phyloP scores from a whole-genome alignment of 2,329 filamentous ascomycete species.

The Domatiomyces globalis region DNA sequence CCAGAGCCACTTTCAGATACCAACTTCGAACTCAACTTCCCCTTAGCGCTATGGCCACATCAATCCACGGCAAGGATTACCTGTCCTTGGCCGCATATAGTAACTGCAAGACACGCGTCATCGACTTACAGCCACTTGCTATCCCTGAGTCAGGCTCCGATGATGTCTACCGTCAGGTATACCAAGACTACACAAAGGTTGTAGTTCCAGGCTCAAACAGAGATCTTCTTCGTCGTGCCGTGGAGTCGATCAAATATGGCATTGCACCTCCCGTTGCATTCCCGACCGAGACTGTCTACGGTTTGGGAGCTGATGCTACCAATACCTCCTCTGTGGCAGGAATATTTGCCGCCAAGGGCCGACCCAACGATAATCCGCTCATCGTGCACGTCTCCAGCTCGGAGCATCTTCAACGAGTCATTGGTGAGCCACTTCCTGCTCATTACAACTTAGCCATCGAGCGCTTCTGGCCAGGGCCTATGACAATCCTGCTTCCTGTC shows the following conservation, averaged over 20 bases:
- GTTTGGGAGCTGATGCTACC: conserved; percentile 89
- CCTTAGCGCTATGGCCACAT: conserved; percentile 5
- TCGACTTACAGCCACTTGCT: conserved; percentile 9
- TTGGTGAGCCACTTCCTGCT: conserved; percentile 40
- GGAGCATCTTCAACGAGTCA: conserved; percentile 14
- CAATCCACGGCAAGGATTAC: conserved; percentile 2
- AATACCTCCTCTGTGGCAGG: conserved; percentile 67
- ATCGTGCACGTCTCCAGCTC: conserved; percentile 60
- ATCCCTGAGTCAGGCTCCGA: conserved; percentile 13
- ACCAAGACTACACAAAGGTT: conserved; percentile 4
- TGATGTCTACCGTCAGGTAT: conserved; percentile 13
- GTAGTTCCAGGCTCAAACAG: conserved; percentile 3
- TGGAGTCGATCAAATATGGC: conserved; percentile 14
- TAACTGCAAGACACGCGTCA: conserved; percentile 15
- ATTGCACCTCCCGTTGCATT: conserved; percentile 61
- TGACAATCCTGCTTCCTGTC: conserved; percentile 79
- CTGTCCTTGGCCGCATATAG: conserved; percentile 9
- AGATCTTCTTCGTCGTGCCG: conserved; percentile 9
- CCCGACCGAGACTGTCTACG: conserved; percentile 95
- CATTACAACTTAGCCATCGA: conserved; percentile 68
- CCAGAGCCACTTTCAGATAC: not conserved
- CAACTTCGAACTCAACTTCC: not conserved
- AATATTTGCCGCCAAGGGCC: conserved; percentile 83
- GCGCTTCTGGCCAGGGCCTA: conserved; percentile 83
- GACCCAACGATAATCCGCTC: conserved; percentile 86